phyloP scores from a whole-genome alignment of 2,329 filamentous ascomycete species.

The Penicillium brasilianum region DNA sequence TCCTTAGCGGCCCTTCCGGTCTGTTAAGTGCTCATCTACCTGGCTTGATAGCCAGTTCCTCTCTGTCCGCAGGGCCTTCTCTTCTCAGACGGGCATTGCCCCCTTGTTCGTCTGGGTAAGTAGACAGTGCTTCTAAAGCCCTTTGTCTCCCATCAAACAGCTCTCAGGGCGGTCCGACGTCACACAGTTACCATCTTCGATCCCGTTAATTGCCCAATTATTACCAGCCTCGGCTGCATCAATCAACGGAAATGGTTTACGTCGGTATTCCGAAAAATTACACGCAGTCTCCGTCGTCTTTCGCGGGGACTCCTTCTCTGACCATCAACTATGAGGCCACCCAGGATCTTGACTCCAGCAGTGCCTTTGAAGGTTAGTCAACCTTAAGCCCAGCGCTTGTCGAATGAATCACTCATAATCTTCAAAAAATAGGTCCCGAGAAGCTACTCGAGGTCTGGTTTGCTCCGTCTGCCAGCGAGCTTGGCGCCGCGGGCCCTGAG shows the following conservation, averaged over 20 bases:
- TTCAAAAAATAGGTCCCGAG: slow-evolving; percentile 75
- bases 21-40: slow-evolving; percentile 72
- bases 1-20: slow-evolving; percentile 74
- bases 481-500: slow-evolving; percentile 69
- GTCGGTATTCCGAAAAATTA: slow-evolving; percentile 79
- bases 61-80: slow-evolving; percentile 86
- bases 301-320: slow-evolving; percentile 81
- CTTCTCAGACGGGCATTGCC: slow-evolving; percentile 88
- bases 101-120: slow-evolving; percentile 90
- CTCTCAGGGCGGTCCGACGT: slow-evolving; percentile 32
- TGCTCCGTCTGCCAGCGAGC: slow-evolving; percentile 73
- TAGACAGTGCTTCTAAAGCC: slow-evolving; percentile 87
- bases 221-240: slow-evolving; percentile 29
- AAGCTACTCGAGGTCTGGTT: slow-evolving; percentile 99
- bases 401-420: slow-evolving; percentile 32
- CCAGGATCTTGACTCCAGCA: slow-evolving; percentile 89
- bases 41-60: slow-evolving; percentile 74
- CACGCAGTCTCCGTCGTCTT: slow-evolving; percentile 77
- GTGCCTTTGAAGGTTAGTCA: slow-evolving; percentile 84
- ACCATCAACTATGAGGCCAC: slow-evolving; percentile 97
- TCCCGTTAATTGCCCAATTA: slow-evolving; percentile 21
- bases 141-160: slow-evolving; percentile 36
- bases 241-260: slow-evolving; percentile 76
- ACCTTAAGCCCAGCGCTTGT: background rate
- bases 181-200: slow-evolving; percentile 22